Evolutionary conservation across 2,329 filamentous ascomycete species (phyloP).

Genomic region (Didymosphaeria variabile): DNA sequence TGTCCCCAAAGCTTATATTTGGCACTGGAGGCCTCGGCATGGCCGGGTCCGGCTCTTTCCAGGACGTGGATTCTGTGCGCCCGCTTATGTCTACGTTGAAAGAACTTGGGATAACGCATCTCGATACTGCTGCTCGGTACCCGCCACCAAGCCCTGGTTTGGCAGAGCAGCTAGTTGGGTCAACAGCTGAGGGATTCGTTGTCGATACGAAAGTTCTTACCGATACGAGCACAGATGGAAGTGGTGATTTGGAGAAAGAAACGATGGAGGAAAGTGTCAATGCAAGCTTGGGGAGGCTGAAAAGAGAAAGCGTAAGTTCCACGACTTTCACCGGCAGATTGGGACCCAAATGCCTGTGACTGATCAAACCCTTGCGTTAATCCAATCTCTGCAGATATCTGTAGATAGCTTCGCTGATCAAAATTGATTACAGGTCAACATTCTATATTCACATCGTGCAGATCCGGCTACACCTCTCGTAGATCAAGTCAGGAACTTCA

Average conservation of each 20-base stretch:
- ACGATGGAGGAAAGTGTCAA: conserved; percentile 14
- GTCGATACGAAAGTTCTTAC: conserved; percentile 23
- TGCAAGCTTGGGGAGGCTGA: conserved; percentile 16
- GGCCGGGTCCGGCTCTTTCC: conserved; percentile 11
- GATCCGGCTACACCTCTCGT: conserved; percentile 21
- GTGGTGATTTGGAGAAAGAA: conserved; percentile 18
- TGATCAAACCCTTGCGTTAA: not conserved
- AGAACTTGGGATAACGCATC: conserved; percentile 10
- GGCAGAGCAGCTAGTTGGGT: conserved; percentile 19
- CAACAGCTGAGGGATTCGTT: conserved; percentile 15
- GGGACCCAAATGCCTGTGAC: too few species aligned
- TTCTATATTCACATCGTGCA: conserved; percentile 22
- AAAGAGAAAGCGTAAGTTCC: conserved; percentile 4
- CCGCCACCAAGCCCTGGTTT: conserved; percentile 19
- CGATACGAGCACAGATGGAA: conserved; percentile 19
- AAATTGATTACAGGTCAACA: conserved; percentile 11
- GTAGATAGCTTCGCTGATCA: not conserved
- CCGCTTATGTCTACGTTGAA: conserved; percentile 17
- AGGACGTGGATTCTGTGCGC: conserved; percentile 7
- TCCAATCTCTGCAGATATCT: not conserved
- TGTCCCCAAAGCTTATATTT: conserved; percentile 22
- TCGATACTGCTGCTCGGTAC: conserved; percentile 23
- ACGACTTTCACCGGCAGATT: not conserved
- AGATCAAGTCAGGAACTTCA: conserved; percentile 22
- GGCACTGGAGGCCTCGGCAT: conserved; percentile 21